A percentile compares a stretch with the other conserved stretches of the same genome.
Conservation (phyloP, 768 basidiomycete genomes). For the Lactarius tabidus region DNA sequence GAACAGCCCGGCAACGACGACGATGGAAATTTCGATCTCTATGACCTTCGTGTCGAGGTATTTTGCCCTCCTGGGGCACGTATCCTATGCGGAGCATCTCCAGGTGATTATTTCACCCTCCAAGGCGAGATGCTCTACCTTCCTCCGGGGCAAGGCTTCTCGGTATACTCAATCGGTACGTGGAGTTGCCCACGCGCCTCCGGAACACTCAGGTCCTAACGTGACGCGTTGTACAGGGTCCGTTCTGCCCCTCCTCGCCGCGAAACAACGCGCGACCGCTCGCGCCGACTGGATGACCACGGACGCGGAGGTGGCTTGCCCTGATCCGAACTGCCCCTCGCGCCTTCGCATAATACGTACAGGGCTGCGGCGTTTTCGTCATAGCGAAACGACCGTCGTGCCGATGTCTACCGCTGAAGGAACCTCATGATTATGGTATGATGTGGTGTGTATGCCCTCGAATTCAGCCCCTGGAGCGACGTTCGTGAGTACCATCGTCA, state of each 20-base stretch:
- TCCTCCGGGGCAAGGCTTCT: slow-evolving; percentile 60
- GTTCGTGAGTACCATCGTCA: background rate
- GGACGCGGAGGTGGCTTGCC: slow-evolving; percentile 61
- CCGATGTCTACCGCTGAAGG: slow-evolving; percentile 28
- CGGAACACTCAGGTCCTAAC: background rate
- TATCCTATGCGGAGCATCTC: slow-evolving; percentile 61
- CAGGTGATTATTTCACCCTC: slow-evolving; percentile 58
- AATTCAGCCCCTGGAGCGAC: background rate
- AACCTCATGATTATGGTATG: background rate
- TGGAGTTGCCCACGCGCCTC: background rate
- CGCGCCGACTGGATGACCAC: slow-evolving; percentile 49
- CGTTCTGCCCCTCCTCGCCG: slow-evolving; percentile 61
- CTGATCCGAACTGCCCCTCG: slow-evolving; percentile 62
- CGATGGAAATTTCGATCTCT: slow-evolving; percentile 52
- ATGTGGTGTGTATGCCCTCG: background rate
- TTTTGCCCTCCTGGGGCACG: slow-evolving; percentile 53
- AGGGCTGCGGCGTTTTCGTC: slow-evolving; percentile 49
- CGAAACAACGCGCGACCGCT: slow-evolving; percentile 54
- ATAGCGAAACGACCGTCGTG: slow-evolving; percentile 51
- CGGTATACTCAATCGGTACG: slow-evolving; percentile 62
- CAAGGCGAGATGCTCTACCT: slow-evolving; percentile 62
- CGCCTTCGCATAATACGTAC: slow-evolving; percentile 48
- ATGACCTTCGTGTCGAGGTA: slow-evolving; percentile 61
- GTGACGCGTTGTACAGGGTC: slow-evolving; percentile 38
- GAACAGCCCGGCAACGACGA: background rate